Conservation (phyloP, 306 rosid genomes). For the Quercus rubra region DNA sequence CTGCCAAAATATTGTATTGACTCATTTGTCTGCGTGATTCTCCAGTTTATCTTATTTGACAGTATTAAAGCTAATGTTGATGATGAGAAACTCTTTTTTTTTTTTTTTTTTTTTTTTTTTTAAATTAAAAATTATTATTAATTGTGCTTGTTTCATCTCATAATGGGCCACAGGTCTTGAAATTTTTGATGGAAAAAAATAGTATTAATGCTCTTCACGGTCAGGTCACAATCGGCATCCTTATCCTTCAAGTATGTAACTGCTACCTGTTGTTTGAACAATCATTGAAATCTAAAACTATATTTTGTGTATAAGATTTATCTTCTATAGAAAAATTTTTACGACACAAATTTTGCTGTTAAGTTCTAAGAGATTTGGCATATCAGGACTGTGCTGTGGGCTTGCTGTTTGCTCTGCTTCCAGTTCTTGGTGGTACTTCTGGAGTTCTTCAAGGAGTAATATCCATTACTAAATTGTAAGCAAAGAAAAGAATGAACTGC, state of each 20-base stretch:
- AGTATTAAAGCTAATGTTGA: not conserved
- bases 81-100: not conserved
- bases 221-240: conserved; percentile 90
- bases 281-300: not conserved
- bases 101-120: not conserved
- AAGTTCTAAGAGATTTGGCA: conserved; percentile 16
- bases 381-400: conserved; percentile 96
- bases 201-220: conserved; percentile 82
- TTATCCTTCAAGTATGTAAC: conserved; percentile 72
- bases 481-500: conserved; percentile 11
- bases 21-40: not conserved
- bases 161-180: conserved; percentile 63
- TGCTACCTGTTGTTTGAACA: not conserved
- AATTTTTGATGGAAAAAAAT: conserved; percentile 89
- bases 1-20: not conserved
- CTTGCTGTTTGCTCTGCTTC: conserved; percentile 94
- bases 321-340: conserved; percentile 7
- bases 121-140: not conserved
- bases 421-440: conserved; percentile 88
- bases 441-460: conserved; percentile 92
- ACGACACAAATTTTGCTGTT: conserved; percentile 1
- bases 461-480: conserved; percentile 93
- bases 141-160: conserved; percentile 20
- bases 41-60: conserved; percentile 9
- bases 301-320: not conserved